Base-by-base conservation (phyloP, 257 asterid genomes). In the Orobanche coerulescens region DNA sequence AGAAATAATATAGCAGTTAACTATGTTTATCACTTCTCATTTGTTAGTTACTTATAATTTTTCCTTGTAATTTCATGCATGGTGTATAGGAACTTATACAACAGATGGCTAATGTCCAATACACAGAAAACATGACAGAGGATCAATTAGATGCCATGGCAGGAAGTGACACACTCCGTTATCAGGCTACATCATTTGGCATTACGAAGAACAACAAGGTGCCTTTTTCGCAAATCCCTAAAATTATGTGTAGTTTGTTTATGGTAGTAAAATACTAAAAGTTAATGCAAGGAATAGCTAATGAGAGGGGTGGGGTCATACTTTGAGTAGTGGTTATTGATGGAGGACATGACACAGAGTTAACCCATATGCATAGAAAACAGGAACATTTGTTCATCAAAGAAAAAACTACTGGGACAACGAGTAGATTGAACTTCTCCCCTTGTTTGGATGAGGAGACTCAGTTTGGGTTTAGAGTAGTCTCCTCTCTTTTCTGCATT, bases 71-170 rank as follows among this genome's bases (percentile, higher is more conserved):
- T 61, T 68, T 68, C 46, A 46, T 72, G 65, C 67, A 61, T 83
- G 51, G 24, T 71, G 40, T 78, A n/a, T 75, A 93, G 99, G 99
- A 93, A 70, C 90, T 93, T 55, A 75, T 89, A 67, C 97, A 93
- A 71, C 99, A 93, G 81, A 93, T 93, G 99, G 99, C 99, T 16
- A 93, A 93, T 72, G 97, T 93, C 30, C 99, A 89, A 57, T 93
- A 93, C 71, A 93, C 97, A 5, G 99, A 93, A 79, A 93, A 93
- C 81, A 89, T 93, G 97, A 93, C 99, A 0, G 99, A 93, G 82
- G 99, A 93, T 53, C 97, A 93, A 61, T 77, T 93, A 72, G 99
- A 93, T 80, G 91, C 99, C 58, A 89, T 93, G 99, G 87, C 97
- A 57, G 99, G 97, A 78, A 86, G 99, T 76, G 99, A 93, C 26